These are phyloP conservation scores for Cardamine chenopodiifolia DNA, from an alignment of 345 rosid species.

Conservation along the genomic window DNA sequence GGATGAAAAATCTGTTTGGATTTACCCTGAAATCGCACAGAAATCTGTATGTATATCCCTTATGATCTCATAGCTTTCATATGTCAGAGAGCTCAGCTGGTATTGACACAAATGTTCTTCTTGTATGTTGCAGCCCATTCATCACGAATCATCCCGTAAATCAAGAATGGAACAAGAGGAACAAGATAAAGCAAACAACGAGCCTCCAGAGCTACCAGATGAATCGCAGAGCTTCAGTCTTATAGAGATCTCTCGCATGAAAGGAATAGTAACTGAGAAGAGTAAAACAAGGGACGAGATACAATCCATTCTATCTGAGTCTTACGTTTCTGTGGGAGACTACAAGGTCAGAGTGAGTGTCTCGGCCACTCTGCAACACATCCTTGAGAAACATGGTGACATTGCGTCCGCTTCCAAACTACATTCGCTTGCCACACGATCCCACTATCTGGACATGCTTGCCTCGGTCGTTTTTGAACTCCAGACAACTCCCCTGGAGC, in stretches of 20 bases:
- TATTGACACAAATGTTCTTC: neutral
- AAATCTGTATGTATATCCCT: slow-evolving; percentile 32
- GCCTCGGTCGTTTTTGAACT: slow-evolving; percentile 38
- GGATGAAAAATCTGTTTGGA: slow-evolving; percentile 26
- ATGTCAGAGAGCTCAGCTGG: neutral
- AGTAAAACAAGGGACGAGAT: slow-evolving; percentile 19
- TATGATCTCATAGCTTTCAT: slow-evolving; percentile 2
- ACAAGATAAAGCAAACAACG: slow-evolving; percentile 28
- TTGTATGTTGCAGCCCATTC: slow-evolving; percentile 28
- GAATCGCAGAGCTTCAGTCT: slow-evolving; percentile 39
- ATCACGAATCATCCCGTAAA: neutral
- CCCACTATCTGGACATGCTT: slow-evolving; percentile 40
- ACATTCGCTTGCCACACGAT: slow-evolving; percentile 35
- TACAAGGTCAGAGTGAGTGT: slow-evolving; percentile 37
- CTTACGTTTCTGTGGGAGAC: slow-evolving; percentile 43
- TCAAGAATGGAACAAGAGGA: neutral
- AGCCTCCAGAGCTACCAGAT: slow-evolving; percentile 40
- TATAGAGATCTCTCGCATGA: slow-evolving; percentile 29
- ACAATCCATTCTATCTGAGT: slow-evolving; percentile 31
- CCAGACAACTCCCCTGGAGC: slow-evolving; percentile 29
- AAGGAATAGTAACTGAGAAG: slow-evolving; percentile 25
- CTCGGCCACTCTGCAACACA: slow-evolving; percentile 28
- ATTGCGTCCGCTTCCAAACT: slow-evolving; percentile 41
- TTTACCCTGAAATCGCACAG: slow-evolving; percentile 27
- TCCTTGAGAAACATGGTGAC: slow-evolving; percentile 37